Base-by-base conservation (phyloP, 768 basidiomycete genomes). In the Leccinum incarnatum region DNA sequence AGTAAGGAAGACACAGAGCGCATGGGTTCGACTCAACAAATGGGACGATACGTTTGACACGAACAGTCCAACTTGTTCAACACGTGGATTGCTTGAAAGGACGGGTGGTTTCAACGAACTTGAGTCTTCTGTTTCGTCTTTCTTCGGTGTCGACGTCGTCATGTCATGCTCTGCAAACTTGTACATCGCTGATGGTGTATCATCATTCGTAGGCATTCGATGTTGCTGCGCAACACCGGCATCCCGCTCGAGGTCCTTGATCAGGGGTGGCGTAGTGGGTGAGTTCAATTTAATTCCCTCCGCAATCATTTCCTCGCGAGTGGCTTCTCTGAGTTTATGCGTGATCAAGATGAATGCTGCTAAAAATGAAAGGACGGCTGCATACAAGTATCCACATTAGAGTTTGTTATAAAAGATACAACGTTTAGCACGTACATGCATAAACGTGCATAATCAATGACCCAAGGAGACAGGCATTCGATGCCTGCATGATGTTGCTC, bases 311-410 rank as follows among this genome's bases (percentile, higher is more conserved):
- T 82, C 79, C 51, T 82, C 80, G 3, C 74, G 74, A 29, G 75
- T 79, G 8, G 84, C 85, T 61, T 81, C 81, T 53, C 77, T 73
- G 4, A 86, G 71, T 58, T 81, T 82, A 72, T 83, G 83, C 37
- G 78, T 74, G 47, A 83, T 75, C 29, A 86, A 74, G 59, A 83
- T 77, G 70, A 85, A 85, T 23, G 82, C 81, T 4, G 76, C 83
- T 50, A 81, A 65, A 70, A 86, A 86, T 3, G 85, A 76, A 8
- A 80, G 62, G 21, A 79, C 70, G 25, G 78, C 79, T 74, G 23
- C 21, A 34, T 36, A 45, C 19, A 45, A 37, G 15, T 2, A 15
- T 14, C 17, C 11, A 30, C 2, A 45, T 66, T 17, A 36, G 47
- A 11, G 37, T 42, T 21, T 9, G 9, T 8, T 21, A 51, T 36